Conservation (phyloP, 1,284 basidiomycete species). For the Sphaerobolus stellatus region DNA sequence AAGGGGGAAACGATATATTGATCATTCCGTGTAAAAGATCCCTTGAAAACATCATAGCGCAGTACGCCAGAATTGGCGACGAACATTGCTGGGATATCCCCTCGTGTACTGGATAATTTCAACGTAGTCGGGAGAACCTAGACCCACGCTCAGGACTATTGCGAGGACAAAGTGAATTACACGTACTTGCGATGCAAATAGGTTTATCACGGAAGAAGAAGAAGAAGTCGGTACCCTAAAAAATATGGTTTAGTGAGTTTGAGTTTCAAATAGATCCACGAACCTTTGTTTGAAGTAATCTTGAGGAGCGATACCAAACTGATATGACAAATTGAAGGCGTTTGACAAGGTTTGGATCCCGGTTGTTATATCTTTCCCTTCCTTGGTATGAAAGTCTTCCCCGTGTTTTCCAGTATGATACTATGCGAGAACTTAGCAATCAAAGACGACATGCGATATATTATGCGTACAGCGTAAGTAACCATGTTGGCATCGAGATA, state of each 20-base stretch:
- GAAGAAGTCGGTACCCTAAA: conserved; percentile 63
- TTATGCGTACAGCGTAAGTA: conserved; percentile 58
- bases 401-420: conserved; percentile 52
- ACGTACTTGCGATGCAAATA: conserved; percentile 62
- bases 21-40: conserved; percentile 76
- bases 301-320: conserved; percentile 70
- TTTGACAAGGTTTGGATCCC: conserved; percentile 54
- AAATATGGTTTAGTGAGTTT: too few species aligned
- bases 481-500: conserved; percentile 75
- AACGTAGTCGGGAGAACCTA: conserved; percentile 48
- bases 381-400: conserved; percentile 53
- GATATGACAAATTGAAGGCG: conserved; percentile 51
- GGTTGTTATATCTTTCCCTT: conserved; percentile 51
- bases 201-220: conserved; percentile 58
- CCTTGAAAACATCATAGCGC: conserved; percentile 70
- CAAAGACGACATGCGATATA: background rate
- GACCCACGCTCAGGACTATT: background rate
- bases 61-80: conserved; percentile 72
- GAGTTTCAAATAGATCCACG: too few species aligned
- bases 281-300: conserved; percentile 73
- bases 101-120: conserved; percentile 58
- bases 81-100: conserved; percentile 59
- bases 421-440: conserved; percentile 30
- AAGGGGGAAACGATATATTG: conserved; percentile 66
- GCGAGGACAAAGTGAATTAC: conserved; percentile 20